Base-by-base conservation (phyloP, 1,284 basidiomycete species). In the Schizophyllum commune region DNA sequence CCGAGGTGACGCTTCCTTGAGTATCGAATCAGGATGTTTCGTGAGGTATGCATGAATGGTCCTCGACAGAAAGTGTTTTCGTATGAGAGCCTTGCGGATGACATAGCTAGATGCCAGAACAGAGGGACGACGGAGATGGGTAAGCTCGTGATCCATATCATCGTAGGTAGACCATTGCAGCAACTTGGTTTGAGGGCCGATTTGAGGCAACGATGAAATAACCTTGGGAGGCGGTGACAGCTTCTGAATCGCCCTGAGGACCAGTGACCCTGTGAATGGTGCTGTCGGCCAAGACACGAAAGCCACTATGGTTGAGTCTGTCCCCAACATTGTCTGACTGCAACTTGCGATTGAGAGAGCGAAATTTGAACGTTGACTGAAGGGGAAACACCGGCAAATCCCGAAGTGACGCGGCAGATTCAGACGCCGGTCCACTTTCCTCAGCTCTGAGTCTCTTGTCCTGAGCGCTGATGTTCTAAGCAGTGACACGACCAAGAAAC, bases 61-160 rank as follows among this genome's bases (percentile, higher is more conserved):
- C 47, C 85, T 83, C 22, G 95, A 89, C 2, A 99, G 81, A 72
- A 91, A 95, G 70, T 98, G 95, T 73, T 99, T 99, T 61, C 97
- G 84, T 66, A 98, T 99, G 55, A 99, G 81, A 27, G 91, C 89
- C 72, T 98, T 96, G 59, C 95, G 85, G 71, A 97, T 95, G 15
- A 87, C 88, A 70, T 96, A 97, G 55, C 89, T 90, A 7, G 91
- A 96, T 1, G 92, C 85, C 39, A 95, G 81, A 39, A 90, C 82
- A 15, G 68, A 67, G 56, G 73, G 64, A 19, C 79, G 77, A 27
- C 75, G 66, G 27, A 74, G 68, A 63, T 83, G 83, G 8, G 88
- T 88, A 47, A 88, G 79, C 67, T 86, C 83, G 65, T 95, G 93
- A 64, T 91, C 83, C 62, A 95, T 84, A 33, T 81, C 80, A 70